A percentile compares a stretch with the other conserved stretches of the same genome.
Evolutionary conservation across 305 asterid species (phyloP).

Genomic region (Fraxinus sp.): DNA sequence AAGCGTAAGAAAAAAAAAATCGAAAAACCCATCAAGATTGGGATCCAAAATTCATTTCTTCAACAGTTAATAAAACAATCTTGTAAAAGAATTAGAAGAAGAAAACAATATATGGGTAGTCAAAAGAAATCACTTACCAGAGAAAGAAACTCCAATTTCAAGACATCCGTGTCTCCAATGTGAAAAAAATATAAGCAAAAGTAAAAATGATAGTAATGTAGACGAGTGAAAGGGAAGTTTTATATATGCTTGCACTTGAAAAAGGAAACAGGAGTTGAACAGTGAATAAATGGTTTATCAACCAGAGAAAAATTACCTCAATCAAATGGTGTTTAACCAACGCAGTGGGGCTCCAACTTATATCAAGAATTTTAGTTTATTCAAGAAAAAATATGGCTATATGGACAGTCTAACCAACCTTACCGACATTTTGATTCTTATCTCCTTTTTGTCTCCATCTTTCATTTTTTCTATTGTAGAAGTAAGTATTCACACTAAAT

Average conservation of each 20-base stretch:
- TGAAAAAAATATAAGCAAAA: conserved; percentile 21
- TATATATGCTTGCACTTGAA: conserved; percentile 3
- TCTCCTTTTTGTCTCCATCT: background rate
- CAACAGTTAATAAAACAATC: background rate
- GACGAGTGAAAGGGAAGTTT: conserved; percentile 36
- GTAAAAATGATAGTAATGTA: conserved; percentile 3
- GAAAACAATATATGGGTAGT: conserved; percentile 1
- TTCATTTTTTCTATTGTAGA: background rate
- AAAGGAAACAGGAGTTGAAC: conserved; percentile 9
- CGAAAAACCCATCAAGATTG: background rate
- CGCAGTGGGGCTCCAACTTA: background rate
- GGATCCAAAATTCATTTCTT: background rate
- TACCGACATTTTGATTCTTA: background rate
- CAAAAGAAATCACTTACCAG: conserved; percentile 25
- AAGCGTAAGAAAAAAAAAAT: background rate
- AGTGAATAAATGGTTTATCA: background rate
- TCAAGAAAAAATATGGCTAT: conserved; percentile 2
- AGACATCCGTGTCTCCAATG: conserved; percentile 13
- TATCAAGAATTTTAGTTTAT: background rate
- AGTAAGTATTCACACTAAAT: too few relatives aligned
- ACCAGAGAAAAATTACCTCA: background rate
- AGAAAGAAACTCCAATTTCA: background rate
- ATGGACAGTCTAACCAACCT: conserved; percentile 23
- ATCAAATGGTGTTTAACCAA: background rate
- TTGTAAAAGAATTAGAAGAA: conserved; percentile 3